Evolutionary conservation across 495 filamentous ascomycete genomes (phyloP), one percentile per base, ranked within the genome.

Genomic region (Xylaria curta): DNA sequence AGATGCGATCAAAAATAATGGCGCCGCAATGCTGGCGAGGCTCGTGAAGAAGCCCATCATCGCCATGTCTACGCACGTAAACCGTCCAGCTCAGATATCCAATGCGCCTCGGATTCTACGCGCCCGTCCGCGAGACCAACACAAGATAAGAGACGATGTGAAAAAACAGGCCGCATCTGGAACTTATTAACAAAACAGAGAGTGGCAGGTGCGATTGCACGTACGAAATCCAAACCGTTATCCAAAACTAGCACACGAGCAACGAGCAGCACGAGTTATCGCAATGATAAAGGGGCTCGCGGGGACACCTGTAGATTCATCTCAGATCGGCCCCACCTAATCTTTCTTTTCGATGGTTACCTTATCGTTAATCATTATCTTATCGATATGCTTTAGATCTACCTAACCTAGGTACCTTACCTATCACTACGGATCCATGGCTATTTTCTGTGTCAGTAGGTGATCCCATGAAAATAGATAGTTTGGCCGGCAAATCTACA

Each of bases 1-100:
- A 24, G 94, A 96, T 42, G 91, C 85, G 72, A 97, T 87, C 69
- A 97, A 87, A 80, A 89, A 89, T 7, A 85, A 74, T 19, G 87
- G 87, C 74, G 87, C 85, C n/a, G 87, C 75, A 71, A 84, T 83
- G 76, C 81, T 82, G 72, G 85, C 80, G 63, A 87, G 74, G 36
- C 80, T 77, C 58, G 80, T 79, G 26, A 86, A 62, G 79, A 80
- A 83, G 62, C 74, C 74, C 82, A 86, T 84, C 47, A 38, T 79
- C 26, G 59, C 28, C 46, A 54, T 60, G 36, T 56, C 21, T 19
- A 26, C 31, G 38, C 19, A 26, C 17, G 47, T 47, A 33, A 24
- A 56, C 42, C 47, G 36, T 61, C 58, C 46, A 65, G 49, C 66
- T 49, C 56, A 15, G 44, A 26, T 49, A 21, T n/a, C 31, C 9